Base-by-base conservation (phyloP, 352 stramenopile species). In the Globisporangium emineosum region DNA sequence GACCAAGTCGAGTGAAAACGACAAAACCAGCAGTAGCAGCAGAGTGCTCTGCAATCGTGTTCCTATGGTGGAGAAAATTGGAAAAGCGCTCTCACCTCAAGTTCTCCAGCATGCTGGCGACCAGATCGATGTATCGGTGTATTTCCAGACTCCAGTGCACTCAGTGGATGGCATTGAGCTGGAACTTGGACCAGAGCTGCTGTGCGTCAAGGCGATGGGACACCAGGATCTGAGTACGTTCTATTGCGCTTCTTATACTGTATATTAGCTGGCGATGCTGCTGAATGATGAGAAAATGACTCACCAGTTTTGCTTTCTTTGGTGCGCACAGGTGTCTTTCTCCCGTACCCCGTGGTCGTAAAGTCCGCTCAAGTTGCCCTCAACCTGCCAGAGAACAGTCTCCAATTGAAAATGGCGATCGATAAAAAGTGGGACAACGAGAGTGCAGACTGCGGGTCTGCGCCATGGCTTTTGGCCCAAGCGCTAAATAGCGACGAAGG, bases 401-500 rank as follows among this genome's bases (percentile, higher is more conserved):
- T 94, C 56, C 61, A 71, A 6, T 53, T 93, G 21, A 60, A 54
- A 5, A 19, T 79, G 1, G 33, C 27, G 5, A 76, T 94, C n/a
- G 77, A 90, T 37, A 89, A 86, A 45, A 64, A 50, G 3, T 94
- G 80, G 80, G 60, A 77, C 35, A 68, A 47, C 37, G 49, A 60
- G 19, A 63, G 60, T 25, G 58, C 81, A 27, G 86, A 94, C 61
- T 64, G 53, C 25, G 83, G 86, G 3, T 94, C 86, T 8, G 71
- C 77, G 9, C 82, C 83, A 35, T 94, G 86, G 86, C 53, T 90
- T 5, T 63, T 94, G 7, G 75, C 78, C 0, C 75, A 77, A 55
- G 81, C 81, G 17, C 69, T 94, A 5, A 51, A 74, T 0, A 66
- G 75, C 25, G 74, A 83, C 17, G 40, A 54, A 15, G 52, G 7